Conservation (phyloP, 228 moss, liverwort and hornwort genomes). For the Sphagnum magellanicum region DNA sequence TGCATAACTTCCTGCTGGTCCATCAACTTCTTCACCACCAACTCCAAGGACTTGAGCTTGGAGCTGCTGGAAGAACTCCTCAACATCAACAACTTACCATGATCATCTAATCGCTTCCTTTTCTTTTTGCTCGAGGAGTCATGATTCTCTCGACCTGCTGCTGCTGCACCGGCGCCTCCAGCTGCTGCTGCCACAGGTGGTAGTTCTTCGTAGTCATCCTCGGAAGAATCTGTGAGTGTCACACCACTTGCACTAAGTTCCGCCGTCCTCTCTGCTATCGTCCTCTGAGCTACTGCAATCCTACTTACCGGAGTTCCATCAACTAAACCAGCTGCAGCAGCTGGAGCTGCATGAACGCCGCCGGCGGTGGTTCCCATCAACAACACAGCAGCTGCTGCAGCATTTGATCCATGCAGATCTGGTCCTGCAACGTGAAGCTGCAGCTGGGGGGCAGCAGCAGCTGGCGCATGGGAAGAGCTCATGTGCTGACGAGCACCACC, state of each 20-base stretch:
- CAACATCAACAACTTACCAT: conserved; percentile 19
- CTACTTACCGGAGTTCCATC: conserved; percentile 16
- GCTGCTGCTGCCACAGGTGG: conserved; percentile 33
- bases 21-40: conserved; percentile 65
- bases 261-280: conserved; percentile 50
- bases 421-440: conserved; percentile 46
- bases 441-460: too few species aligned
- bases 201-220: conserved; percentile 87
- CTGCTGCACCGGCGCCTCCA: conserved; percentile 15
- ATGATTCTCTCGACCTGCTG: conserved; percentile 26
- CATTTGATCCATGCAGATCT: conserved; percentile 8
- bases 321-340: too few species aligned
- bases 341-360: conserved; percentile 10
- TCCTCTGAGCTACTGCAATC: conserved; percentile 52
- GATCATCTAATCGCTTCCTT: conserved; percentile 38
- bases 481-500: conserved; percentile 23
- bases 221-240: conserved; percentile 56
- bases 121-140: conserved; percentile 74
- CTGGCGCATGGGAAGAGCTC: too few species aligned
- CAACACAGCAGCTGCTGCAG: conserved; percentile 24
- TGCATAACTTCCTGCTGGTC: conserved; percentile 94
- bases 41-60: conserved; percentile 56
- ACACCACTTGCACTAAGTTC: conserved; percentile 66
- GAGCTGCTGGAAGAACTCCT: conserved; percentile 24
- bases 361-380: conserved; percentile 64